Evolutionary conservation across 2,329 filamentous ascomycete species (phyloP).

Genomic region (Diaporthe citriasiana): DNA sequence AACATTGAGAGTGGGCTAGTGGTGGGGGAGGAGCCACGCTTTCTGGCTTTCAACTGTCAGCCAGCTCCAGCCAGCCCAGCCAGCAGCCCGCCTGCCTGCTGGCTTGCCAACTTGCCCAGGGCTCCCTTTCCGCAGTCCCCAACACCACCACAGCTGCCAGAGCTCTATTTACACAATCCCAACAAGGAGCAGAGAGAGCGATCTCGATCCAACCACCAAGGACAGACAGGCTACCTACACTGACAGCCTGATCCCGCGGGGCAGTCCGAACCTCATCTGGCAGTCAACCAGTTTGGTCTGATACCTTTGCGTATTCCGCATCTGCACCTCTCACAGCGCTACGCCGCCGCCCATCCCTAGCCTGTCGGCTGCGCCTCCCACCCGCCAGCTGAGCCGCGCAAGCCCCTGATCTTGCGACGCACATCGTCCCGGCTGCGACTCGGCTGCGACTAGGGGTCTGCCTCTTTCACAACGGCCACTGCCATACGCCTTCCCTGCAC

Average conservation of each 20-base stretch:
- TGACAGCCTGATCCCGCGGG: slow-evolving; percentile 1
- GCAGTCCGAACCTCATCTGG: slow-evolving; percentile 25
- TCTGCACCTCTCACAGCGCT: not conserved
- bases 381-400: slow-evolving; percentile 28
- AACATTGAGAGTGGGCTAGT: not conserved
- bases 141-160: too few species aligned
- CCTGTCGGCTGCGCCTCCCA: slow-evolving; percentile 9
- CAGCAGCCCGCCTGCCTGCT: not conserved
- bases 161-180: too few species aligned
- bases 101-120: not conserved
- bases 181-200: too few species aligned
- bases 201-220: not conserved
- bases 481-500: not conserved
- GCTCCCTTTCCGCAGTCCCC: too few species aligned
- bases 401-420: slow-evolving; percentile 26
- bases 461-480: not conserved
- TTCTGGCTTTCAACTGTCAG: not conserved
- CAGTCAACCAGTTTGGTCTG: slow-evolving; percentile 17
- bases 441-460: not conserved
- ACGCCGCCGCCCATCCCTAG: not conserved
- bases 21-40: not conserved
- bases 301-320: not conserved
- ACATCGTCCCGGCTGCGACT: slow-evolving; percentile 16
- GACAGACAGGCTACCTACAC: not conserved
- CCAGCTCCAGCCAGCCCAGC: too few species aligned